Evolutionary conservation across 2,329 filamentous ascomycete species (phyloP).

Genomic region (Alternaria atra): DNA sequence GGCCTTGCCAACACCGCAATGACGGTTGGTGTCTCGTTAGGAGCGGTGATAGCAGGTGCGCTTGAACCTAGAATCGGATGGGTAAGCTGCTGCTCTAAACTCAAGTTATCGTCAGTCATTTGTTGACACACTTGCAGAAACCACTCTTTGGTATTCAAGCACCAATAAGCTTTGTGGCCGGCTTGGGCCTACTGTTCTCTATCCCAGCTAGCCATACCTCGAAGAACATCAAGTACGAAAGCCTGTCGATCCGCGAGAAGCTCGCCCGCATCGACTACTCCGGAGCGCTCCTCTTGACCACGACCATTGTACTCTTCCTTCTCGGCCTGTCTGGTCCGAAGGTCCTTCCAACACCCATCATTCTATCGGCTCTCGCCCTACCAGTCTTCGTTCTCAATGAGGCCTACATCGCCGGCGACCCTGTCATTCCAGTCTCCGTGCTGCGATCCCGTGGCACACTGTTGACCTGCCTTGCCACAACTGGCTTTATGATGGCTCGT

Average conservation of each 20-base stretch:
- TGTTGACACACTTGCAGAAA: conserved; percentile 59
- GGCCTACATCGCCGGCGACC: conserved; percentile 68
- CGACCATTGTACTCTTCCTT: conserved; percentile 74
- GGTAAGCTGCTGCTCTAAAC: conserved; percentile 58
- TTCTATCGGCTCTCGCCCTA: conserved; percentile 64
- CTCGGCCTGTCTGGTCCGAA: conserved; percentile 72
- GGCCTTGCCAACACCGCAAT: conserved; percentile 77
- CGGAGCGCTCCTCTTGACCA: conserved; percentile 65
- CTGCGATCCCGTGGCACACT: conserved; percentile 75
- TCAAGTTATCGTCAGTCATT: not conserved
- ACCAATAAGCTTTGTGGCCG: conserved; percentile 69
- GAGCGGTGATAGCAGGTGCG: conserved; percentile 74
- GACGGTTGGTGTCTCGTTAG: conserved; percentile 75
- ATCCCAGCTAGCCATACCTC: conserved; percentile 63
- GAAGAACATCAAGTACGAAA: conserved; percentile 48
- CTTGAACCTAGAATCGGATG: conserved; percentile 72
- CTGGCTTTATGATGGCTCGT: conserved; percentile 81
- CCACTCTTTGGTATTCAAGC: conserved; percentile 77
- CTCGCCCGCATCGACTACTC: conserved; percentile 77
- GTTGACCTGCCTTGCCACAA: conserved; percentile 76
- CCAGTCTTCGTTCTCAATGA: conserved; percentile 69
- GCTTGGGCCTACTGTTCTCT: conserved; percentile 69
- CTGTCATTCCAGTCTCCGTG: conserved; percentile 77
- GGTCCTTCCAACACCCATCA: conserved; percentile 67
- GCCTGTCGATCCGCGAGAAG: conserved; percentile 60